Evolutionary conservation across 768 basidiomycete genomes (phyloP), one percentile per base, ranked within the genome.

Genomic region (Dentipellis sp.): DNA sequence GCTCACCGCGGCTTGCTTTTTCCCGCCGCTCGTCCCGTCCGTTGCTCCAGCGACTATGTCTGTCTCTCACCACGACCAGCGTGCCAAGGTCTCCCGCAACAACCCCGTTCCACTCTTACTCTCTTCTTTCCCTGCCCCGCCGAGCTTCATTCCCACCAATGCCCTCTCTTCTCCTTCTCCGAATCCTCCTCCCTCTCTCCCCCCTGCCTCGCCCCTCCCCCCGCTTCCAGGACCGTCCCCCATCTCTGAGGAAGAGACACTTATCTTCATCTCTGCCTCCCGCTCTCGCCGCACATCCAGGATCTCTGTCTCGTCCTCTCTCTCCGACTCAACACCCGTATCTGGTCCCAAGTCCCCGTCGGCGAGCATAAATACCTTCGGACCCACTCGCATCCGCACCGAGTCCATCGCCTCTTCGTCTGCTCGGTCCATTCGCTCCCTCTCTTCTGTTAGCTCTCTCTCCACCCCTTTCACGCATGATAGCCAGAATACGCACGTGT

Each of bases 161-260:
- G n/a, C n/a, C n/a, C n/a, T n/a, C n/a, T n/a, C n/a, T n/a, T n/a
- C n/a, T n/a, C n/a, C n/a, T n/a, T n/a, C n/a, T n/a, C n/a, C n/a
- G n/a, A 80, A 82, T 54, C 84, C 83, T 0, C 83, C 84, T 0
- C 82, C 78, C 0, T 80, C 80, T 0, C 72, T 69, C 1, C 85
- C 84, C 0, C 85, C 85, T 0, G 68, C 74, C 0, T 62, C 72
- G 0, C 84, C 86, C 0, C 75, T 87, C 3, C 86, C 86, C 0
- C 83, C 86, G 3, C 61, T 87, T 1, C 86, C 86, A 0, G 83
- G 81, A 2, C 80, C 81, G 0, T 82, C 82, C 1, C 73, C 80
- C 17, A 72, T 82, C 22, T 74, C 81, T 2, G 72, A 75, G 56
- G 67, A 75, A 38, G 81, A 78, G 57, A 77, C 73, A 34, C 69